A percentile compares a stretch with the other conserved stretches of the same genome.
Conservation (phyloP, 2,329 filamentous ascomycete species). For the Herpotrichia juniperi region DNA sequence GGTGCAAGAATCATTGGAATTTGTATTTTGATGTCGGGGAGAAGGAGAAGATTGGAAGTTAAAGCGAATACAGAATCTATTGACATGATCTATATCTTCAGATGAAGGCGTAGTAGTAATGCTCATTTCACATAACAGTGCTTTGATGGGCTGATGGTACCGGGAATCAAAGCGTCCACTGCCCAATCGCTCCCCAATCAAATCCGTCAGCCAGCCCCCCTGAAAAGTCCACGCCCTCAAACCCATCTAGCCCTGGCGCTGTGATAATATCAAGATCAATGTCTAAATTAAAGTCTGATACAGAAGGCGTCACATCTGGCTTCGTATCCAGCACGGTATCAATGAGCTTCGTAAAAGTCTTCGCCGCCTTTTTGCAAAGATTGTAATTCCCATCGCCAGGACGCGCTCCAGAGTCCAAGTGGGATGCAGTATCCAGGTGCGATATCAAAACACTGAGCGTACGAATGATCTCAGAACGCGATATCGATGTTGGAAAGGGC, state of each 20-base stretch:
- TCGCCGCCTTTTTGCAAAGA: constrained; percentile 37
- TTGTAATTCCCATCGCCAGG: constrained; percentile 44
- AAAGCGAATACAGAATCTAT: too few species aligned
- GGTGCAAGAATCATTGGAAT: constrained; percentile 42
- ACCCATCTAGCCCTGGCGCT: constrained; percentile 34
- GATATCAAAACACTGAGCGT: constrained; percentile 48
- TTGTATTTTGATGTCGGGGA: constrained; percentile 35
- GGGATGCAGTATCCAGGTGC: constrained; percentile 42
- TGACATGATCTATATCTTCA: too few species aligned
- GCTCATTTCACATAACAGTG: too few species aligned
- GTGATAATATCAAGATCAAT: constrained; percentile 27
- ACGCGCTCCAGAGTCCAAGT: constrained; percentile 35
- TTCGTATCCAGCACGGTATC: constrained; percentile 36
- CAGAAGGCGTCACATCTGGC: constrained; percentile 16
- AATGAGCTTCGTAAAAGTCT: constrained; percentile 36
- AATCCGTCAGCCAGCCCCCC: constrained; percentile 15
- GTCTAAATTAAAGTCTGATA: constrained; percentile 14
- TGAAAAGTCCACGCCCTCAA: constrained; percentile 35
- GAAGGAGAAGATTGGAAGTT: too few species aligned
- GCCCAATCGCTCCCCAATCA: constrained; percentile 33
- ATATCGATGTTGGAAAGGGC: constrained; percentile 39
- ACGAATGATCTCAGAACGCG: constrained; percentile 45
- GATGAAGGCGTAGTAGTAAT: too few species aligned
- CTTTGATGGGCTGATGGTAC: too few species aligned
- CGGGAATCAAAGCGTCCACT: constrained; percentile 31